Evolutionary conservation across 2,329 filamentous ascomycete species (phyloP).

Genomic region (Waltergamsia citrina): DNA sequence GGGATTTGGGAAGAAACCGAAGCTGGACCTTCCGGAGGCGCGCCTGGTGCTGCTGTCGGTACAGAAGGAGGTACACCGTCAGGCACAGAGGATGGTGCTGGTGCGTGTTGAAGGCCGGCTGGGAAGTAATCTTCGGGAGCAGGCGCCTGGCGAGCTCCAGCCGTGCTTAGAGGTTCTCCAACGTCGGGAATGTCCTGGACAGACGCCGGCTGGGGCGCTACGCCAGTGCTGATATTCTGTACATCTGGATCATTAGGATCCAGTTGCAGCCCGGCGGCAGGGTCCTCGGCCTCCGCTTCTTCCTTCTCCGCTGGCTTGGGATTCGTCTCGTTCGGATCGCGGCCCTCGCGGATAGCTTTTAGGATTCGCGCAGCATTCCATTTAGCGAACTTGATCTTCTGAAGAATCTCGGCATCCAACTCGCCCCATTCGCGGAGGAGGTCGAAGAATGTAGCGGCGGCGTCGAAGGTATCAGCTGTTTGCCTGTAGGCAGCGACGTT

Average conservation of each 20-base stretch:
- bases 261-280: constrained; percentile 32
- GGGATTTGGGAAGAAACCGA: constrained; percentile 12
- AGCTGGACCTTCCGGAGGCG: constrained; percentile 8
- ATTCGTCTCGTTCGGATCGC: constrained; percentile 88
- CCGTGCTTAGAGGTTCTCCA: constrained; percentile 17
- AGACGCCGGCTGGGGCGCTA: constrained; percentile 28
- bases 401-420: constrained; percentile 62
- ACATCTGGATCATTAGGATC: constrained; percentile 59
- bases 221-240: constrained; percentile 32
- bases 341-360: constrained; percentile 81
- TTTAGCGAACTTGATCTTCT: constrained; percentile 94
- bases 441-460: constrained; percentile 86
- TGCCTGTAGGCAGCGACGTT: constrained; percentile 70
- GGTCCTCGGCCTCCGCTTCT: constrained; percentile 5
- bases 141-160: constrained; percentile 12
- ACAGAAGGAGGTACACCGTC: background rate
- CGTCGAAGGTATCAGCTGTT: constrained; percentile 90
- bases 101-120: constrained; percentile 6
- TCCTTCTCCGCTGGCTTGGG: constrained; percentile 45
- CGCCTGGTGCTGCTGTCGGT: constrained; percentile 11
- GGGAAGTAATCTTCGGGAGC: constrained; percentile 23
- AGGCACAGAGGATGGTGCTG: constrained; percentile 16
- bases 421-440: constrained; percentile 76
- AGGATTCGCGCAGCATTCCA: constrained; percentile 88
- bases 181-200: constrained; percentile 45